Evolutionary conservation across 257 asterid genomes (phyloP), one percentile per base, ranked within the genome.

Genomic region (Pogostemon cablin): DNA sequence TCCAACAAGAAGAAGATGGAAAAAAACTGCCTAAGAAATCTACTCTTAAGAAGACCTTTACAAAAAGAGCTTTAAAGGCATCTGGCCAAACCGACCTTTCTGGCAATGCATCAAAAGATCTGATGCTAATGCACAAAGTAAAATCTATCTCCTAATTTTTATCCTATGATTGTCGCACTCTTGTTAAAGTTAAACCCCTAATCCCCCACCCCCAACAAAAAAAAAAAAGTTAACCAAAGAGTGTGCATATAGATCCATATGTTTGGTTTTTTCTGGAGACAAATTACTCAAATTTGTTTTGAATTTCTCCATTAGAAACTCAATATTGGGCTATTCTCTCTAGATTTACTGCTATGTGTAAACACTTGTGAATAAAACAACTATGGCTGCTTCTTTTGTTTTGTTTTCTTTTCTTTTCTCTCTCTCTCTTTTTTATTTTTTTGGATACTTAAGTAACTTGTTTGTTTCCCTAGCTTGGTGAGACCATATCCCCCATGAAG

Each of bases 61-160:
- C 96, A 15, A 95, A 91, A 77, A 84, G 99, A 82, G 92, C 99
- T 69, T 75, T 95, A 52, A 91, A 86, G 86, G 93, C 97, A 73
- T 91, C 97, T 75, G 97, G 99, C 74, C 99, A 91, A 81, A 83
- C 90, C 55, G 99, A 95, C 84, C 93, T 95, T 61, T 89, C 99
- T 68, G 88, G 90, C 75, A 95, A 88, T 82, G 95, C 93, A 63
- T 85, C 98, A 7, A 95, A 95, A 74, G 99, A 95, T 83, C 76
- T 91, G 74, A 81, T 89, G 74, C 83, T 95, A 72, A 89, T 91
- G 99, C 98, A 81, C 72, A 91, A 83, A 81, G 99, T 91, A 89
- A 78, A 70, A 73, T 72, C 69, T 9, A 60, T 48, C 44, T 59
- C 59, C 43, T 20, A 12, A 65, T 47, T 78, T 42, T 6, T 48